Evolutionary conservation across 208 protist genomes (phyloP), one percentile per base, ranked within the genome.

Genomic region (Lotmaria passim): DNA sequence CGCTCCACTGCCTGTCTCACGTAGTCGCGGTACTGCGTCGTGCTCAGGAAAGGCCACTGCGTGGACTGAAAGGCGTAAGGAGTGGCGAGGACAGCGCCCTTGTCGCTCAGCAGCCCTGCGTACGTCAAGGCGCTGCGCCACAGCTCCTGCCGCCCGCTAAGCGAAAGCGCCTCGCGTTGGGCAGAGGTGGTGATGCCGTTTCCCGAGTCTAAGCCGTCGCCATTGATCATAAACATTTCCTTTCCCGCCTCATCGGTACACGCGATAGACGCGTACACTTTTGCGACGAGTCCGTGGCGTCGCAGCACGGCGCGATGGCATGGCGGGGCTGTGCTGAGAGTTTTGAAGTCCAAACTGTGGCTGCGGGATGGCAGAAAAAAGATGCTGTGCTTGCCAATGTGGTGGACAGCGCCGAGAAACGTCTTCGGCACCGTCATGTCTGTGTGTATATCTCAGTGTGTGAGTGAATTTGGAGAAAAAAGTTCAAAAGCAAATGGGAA

Each of bases 211-310:
- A 8, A 28, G n/a, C 21, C 6, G 24, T 15, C 23, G 26, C 17
- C 28, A 19, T 6, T n/a, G 14, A 33, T 1, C 7, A 19, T 28
- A 19, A 3, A 7, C 10, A 14, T 11, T 10, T 4, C 57, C 19
- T 21, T 36, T 23, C 39, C 59, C 3, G 23, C 19, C 5, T 48
- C 44, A 26, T 76, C 47, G 3, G 44, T 43, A 26, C 71, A 38
- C 53, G 31, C 69, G 26, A 78, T 68, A 17, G 68, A 36, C 39
- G 51, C 28, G 69, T 63, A 87, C 23, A 79, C 69, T 71, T 92
- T 94, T 19, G 86, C 89, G 17, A 94, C 69, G 23, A 91, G 56
- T 0, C 89, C 89, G 48, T 90, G 83, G 50, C 72, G 77, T 67
- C 92, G 89, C 31, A 94, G 55, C 23, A 81, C 63, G 0, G 69